phyloP scores from a whole-genome alignment of 1,284 basidiomycete genomes.

The Cryptococcus sp. region DNA sequence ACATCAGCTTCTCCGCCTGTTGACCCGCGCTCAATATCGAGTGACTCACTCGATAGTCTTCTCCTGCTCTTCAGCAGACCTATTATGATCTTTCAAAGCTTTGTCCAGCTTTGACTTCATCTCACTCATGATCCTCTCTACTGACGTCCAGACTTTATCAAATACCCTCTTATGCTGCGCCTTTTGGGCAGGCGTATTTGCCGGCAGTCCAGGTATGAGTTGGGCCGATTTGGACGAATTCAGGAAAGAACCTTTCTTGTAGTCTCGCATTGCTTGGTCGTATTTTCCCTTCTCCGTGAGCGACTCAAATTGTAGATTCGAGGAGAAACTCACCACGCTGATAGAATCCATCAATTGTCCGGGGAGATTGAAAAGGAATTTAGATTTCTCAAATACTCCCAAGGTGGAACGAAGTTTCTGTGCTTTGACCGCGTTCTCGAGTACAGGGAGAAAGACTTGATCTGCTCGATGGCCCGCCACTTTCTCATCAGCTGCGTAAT shows the following conservation, averaged over 20 bases:
- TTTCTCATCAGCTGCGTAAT: slow-evolving; percentile 4
- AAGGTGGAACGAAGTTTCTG: slow-evolving; percentile 88
- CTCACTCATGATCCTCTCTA: slow-evolving; percentile 91
- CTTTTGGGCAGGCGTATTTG: slow-evolving; percentile 54
- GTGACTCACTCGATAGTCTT: slow-evolving; percentile 87
- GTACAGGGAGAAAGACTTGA: slow-evolving; percentile 90
- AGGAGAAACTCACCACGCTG: slow-evolving; percentile 63
- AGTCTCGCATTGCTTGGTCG: slow-evolving; percentile 88
- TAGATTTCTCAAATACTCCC: slow-evolving; percentile 91
- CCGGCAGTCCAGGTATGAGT: slow-evolving; percentile 55
- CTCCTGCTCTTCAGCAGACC: slow-evolving; percentile 89
- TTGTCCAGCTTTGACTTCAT: slow-evolving; percentile 75
- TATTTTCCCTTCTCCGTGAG: slow-evolving; percentile 66
- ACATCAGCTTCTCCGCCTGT: background rate
- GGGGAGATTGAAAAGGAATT: slow-evolving; percentile 98
- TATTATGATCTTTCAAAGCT: slow-evolving; percentile 70
- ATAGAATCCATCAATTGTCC: slow-evolving; percentile 86
- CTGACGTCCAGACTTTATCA: slow-evolving; percentile 93
- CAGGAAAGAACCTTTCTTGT: slow-evolving; percentile 93
- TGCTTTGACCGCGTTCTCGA: slow-evolving; percentile 94
- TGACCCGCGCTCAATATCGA: background rate
- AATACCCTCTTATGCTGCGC: slow-evolving; percentile 87
- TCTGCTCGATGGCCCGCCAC: slow-evolving; percentile 79
- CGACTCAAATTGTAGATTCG: background rate
- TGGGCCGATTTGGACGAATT: slow-evolving; percentile 82